These are phyloP conservation scores for Sphaerostilbella broomeana DNA, from an alignment of 2,329 filamentous ascomycete genomes.

Conservation along the genomic window DNA sequence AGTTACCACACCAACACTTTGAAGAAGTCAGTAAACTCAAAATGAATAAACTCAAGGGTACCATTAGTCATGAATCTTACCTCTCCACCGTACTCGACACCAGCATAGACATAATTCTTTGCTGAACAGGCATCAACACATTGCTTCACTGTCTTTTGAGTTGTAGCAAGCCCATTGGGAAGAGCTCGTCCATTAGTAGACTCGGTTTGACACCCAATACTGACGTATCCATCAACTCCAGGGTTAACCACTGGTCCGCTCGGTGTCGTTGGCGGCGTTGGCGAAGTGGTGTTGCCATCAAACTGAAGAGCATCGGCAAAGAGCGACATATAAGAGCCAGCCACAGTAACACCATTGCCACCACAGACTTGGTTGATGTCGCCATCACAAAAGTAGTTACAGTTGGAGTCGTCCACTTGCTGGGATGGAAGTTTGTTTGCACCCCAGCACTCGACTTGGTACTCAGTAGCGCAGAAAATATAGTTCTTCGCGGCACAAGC, in stretches of 20 bases:
- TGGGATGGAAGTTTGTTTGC: constrained; percentile 40
- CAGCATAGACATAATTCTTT: constrained; percentile 26
- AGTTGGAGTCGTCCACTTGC: constrained; percentile 39
- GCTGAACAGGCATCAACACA: constrained; percentile 30
- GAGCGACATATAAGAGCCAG: constrained; percentile 38
- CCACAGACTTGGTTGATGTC: constrained; percentile 46
- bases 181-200: constrained; percentile 27
- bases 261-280: constrained; percentile 25
- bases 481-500: constrained; percentile 32
- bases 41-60: not conserved
- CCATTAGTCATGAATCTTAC: not conserved
- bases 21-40: constrained; percentile 11
- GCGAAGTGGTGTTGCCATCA: constrained; percentile 22
- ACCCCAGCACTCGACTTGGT: constrained; percentile 48
- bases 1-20: constrained; percentile 33
- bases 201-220: constrained; percentile 35
- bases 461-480: constrained; percentile 43
- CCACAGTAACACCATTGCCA: constrained; percentile 38
- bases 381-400: constrained; percentile 46
- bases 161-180: constrained; percentile 17
- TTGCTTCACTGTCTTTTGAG: constrained; percentile 25
- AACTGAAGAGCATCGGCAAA: constrained; percentile 34
- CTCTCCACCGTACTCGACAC: constrained; percentile 35
- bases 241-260: constrained; percentile 30
- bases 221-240: constrained; percentile 29